Percentiles rank a stretch among this genome's conserved stretches.
phyloP scores from a whole-genome alignment of 139 green algal genomes.

The Picochlorum sp. region DNA sequence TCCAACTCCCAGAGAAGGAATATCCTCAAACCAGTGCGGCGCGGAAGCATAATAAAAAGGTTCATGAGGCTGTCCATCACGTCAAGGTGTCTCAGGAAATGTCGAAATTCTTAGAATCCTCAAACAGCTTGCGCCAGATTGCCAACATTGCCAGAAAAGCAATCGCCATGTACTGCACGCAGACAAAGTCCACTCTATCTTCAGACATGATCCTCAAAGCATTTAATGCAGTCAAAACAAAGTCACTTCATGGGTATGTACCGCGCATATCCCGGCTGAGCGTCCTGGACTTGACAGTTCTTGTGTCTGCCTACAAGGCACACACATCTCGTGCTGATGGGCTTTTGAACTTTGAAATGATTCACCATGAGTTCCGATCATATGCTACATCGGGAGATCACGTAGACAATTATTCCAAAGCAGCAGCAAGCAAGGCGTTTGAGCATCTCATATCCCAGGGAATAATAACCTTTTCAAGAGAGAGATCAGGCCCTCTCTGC shows the following conservation, averaged over 20 bases:
- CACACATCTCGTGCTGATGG: slow-evolving; percentile 7
- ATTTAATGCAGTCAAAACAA: neutral
- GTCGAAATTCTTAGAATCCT: slow-evolving; percentile 17
- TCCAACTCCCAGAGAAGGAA: slow-evolving; percentile 29
- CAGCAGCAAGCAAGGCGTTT: slow-evolving; percentile 39
- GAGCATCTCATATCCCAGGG: slow-evolving; percentile 32
- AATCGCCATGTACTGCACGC: too few species aligned
- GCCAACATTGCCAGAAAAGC: slow-evolving; percentile 12
- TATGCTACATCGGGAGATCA: slow-evolving; percentile 16
- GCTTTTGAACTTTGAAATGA: slow-evolving; percentile 50
- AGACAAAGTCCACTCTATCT: too few species aligned
- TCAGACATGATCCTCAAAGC: neutral
- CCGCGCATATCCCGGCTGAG: slow-evolving; percentile 20
- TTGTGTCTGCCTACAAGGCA: slow-evolving; percentile 46
- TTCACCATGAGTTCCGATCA: slow-evolving; percentile 8
- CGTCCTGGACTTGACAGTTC: slow-evolving; percentile 53
- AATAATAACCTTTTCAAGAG: slow-evolving; percentile 28
- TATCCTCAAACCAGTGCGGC: neutral
- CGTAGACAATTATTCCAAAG: slow-evolving; percentile 26
- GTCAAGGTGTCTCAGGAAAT: slow-evolving; percentile 1
- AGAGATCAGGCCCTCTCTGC: slow-evolving; percentile 12
- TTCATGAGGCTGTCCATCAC: slow-evolving; percentile 11
- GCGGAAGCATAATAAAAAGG: slow-evolving; percentile 19
- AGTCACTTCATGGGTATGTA: neutral
- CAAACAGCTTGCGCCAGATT: slow-evolving; percentile 21